These are phyloP conservation scores for Apodospora peruviana DNA, from an alignment of 495 filamentous ascomycete genomes.

Conservation along the genomic window DNA sequence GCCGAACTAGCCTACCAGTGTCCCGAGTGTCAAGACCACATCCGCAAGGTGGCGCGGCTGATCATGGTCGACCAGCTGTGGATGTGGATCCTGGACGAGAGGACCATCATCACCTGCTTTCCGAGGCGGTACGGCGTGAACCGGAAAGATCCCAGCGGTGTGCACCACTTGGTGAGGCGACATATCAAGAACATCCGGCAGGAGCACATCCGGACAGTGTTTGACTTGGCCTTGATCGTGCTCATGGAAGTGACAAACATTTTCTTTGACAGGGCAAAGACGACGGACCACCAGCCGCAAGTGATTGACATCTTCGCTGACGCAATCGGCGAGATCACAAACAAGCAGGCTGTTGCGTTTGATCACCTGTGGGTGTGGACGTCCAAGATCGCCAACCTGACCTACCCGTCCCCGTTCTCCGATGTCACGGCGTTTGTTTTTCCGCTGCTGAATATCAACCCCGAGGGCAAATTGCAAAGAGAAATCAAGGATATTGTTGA, in stretches of 20 bases:
- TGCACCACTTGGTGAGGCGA: conserved; percentile 53
- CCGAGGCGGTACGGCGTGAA: conserved; percentile 62
- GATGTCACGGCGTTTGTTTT: neutral
- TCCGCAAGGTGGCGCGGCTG: conserved; percentile 49
- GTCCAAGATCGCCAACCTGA: conserved; percentile 21
- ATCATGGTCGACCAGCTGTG: conserved; percentile 75
- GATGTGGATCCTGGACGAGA: conserved; percentile 64
- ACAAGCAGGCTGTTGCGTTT: conserved; percentile 30
- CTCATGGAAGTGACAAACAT: conserved; percentile 58
- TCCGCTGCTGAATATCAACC: conserved; percentile 58
- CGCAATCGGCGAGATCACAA: conserved; percentile 28
- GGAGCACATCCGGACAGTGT: conserved; percentile 60
- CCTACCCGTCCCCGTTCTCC: conserved; percentile 28
- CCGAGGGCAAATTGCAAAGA: conserved; percentile 57
- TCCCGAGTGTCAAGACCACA: conserved; percentile 25
- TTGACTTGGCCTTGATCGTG: conserved; percentile 61
- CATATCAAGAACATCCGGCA: conserved; percentile 28
- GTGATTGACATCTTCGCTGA: conserved; percentile 67
- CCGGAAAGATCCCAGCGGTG: conserved; percentile 59
- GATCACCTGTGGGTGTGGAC: conserved; percentile 34
- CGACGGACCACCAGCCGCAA: conserved; percentile 55
- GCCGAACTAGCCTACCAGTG: conserved; percentile 8
- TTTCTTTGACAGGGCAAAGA: conserved; percentile 56
- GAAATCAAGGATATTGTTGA: conserved; percentile 70
- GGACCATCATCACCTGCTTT: conserved; percentile 64